Evolutionary conservation across 176 grass and related monocot species (phyloP).

Genomic region (Alloteropsis semialata): DNA sequence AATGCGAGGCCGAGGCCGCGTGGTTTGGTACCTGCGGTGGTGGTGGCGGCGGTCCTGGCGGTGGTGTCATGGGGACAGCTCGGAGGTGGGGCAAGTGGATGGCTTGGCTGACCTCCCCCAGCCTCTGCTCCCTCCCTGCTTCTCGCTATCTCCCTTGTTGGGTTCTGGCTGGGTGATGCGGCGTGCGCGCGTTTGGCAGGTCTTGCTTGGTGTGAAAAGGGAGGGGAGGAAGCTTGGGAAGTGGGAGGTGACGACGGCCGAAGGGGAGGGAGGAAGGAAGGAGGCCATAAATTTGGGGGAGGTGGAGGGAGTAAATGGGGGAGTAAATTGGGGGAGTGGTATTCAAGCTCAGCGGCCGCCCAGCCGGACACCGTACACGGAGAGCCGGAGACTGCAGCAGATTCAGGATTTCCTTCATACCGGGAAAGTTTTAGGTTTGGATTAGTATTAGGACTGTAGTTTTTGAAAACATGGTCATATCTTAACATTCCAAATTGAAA

Average conservation of each 20-base stretch:
- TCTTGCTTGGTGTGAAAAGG: slow-evolving; percentile 22
- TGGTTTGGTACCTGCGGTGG: background rate
- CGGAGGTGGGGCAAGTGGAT: slow-evolving; percentile 27
- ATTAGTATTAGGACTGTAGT: no score
- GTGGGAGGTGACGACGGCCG: background rate
- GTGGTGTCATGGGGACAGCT: slow-evolving; percentile 40
- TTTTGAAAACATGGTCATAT: no score
- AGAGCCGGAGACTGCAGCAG: background rate
- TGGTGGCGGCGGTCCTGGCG: background rate
- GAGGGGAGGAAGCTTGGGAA: background rate
- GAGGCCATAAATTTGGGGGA: slow-evolving; percentile 35
- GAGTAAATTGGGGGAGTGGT: slow-evolving; percentile 33
- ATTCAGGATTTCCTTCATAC: background rate
- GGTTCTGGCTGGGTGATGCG: background rate
- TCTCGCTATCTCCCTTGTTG: background rate
- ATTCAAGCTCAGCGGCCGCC: background rate
- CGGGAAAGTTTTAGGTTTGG: no score
- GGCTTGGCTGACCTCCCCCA: background rate
- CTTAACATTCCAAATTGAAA: no score
- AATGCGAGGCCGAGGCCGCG: background rate
- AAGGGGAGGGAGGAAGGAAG: background rate
- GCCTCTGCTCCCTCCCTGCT: background rate
- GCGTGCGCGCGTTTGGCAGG: slow-evolving; percentile 22
- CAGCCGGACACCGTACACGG: background rate
- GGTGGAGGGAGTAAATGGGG: slow-evolving; percentile 32